phyloP scores from a whole-genome alignment of 2,329 filamentous ascomycete genomes.

The Chaetomium strumarium region DNA sequence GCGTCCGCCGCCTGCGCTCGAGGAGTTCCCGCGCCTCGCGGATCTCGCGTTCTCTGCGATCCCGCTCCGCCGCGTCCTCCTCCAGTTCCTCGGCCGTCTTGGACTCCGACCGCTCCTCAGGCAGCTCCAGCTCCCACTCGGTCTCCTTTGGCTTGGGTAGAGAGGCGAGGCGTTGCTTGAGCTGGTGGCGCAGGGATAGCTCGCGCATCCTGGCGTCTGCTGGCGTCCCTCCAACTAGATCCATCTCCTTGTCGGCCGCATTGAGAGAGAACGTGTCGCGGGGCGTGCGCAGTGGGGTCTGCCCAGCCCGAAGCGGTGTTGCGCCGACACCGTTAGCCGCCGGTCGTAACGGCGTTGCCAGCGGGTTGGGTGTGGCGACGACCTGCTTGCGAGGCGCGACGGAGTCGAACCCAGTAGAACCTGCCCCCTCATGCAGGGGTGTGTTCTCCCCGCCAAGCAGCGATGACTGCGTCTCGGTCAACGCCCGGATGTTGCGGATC shows the following conservation, averaged over 20 bases:
- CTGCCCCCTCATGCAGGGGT: constrained; percentile 71
- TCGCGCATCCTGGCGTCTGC: constrained; percentile 69
- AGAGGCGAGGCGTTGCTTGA: constrained; percentile 69
- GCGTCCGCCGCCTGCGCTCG: constrained; percentile 77
- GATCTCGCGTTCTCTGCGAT: constrained; percentile 69
- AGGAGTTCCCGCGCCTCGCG: constrained; percentile 61
- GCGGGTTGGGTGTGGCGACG: constrained; percentile 87
- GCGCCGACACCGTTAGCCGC: constrained; percentile 57
- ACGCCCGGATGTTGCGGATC: constrained; percentile 83
- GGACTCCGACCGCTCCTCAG: constrained; percentile 69
- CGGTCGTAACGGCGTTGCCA: constrained; percentile 80
- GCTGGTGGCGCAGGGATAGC: constrained; percentile 58
- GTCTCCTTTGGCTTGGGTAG: constrained; percentile 89
- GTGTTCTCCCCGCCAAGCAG: constrained; percentile 92
- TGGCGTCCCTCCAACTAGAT: constrained; percentile 67
- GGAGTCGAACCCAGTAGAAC: constrained; percentile 83
- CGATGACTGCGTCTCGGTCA: constrained; percentile 91
- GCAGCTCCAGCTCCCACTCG: constrained; percentile 90
- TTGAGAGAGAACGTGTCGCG: constrained; percentile 86
- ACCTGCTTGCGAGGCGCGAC: constrained; percentile 73
- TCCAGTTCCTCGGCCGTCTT: constrained; percentile 46
- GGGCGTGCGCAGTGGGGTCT: constrained; percentile 82
- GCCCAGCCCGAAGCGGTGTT: constrained; percentile 63
- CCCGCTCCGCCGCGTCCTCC: constrained; percentile 63
- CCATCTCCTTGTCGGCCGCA: constrained; percentile 57